Evolutionary conservation across 2,329 filamentous ascomycete species (phyloP), one percentile per base, ranked within the genome.

Genomic region (Hypoxylon sp.): DNA sequence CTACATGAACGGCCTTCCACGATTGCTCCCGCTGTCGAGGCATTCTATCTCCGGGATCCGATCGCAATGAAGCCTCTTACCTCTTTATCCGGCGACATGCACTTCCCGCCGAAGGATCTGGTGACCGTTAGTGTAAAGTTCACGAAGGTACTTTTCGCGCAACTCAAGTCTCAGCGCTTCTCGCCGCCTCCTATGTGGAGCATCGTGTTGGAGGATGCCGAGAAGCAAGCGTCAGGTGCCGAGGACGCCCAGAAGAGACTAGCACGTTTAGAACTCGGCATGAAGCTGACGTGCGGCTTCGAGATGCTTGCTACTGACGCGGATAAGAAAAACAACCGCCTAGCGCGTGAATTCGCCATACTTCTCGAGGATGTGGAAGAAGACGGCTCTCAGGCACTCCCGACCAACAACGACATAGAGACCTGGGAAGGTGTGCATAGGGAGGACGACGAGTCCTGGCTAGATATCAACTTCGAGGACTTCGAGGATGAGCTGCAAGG

Each of bases 11-110:
- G 89, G 20, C 92, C 94, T 0, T 86, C 89, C 14, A 89, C 91
- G 64, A 89, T 98, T 61, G 90, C 93, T 2, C 89, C 93, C 0
- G 93, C 93, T 1, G 87, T 95, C 2, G 96, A 99, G 78, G 89
- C 91, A 0, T 98, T 99, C 78, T 98, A 98, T 77, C 85, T 97
- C 12, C 89, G 96, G 65, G 94, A 98, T 73, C 90, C 93, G 0
- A 84, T 93, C 61, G 85, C 90, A 0, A 79, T 97, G 44, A 90
- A 90, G 58, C 87, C 89, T 0, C 81, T 97, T 2, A 81, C 89
- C 58, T 84, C 84, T 1, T 81, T 85, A 32, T 77, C 85, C 0
- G 79, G 77, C 0, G 77, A 80, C 0, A 81, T 93, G 1, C 75
- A 78, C 1, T 97, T 99, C 72, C 85, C 89, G 2, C 93, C 93